Evolutionary conservation across 129 eudicot species (phyloP), one percentile per base, ranked within the genome.

Genomic region (Arctium lappa): DNA sequence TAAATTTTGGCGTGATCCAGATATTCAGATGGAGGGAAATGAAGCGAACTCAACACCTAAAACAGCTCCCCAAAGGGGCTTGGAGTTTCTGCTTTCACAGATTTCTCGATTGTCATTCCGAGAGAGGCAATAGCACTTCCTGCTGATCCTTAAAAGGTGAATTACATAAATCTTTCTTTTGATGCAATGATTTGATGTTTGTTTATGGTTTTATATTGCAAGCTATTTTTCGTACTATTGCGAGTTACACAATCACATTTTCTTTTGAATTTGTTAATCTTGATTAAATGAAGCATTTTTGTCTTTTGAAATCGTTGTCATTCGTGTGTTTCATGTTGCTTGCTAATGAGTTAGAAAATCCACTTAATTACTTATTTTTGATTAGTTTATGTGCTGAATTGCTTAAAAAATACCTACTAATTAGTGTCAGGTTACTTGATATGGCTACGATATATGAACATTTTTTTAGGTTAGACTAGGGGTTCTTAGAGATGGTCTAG

Each of bases 1-100:
- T 32, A 94, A 94, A 39, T 92, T 94, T 75, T 94, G 98, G 98
- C 89, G 96, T n/a, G 98, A 94, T 69, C 74, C 77, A 42, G 91
- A 94, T 74, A 65, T 48, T 62, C 74, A 70, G 60, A 31, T 75
- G 48, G 94, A 91, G 83, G 86, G 22, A 7, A 86, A 85, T 80
- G 90, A 87, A 79, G 36, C 16, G 16, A 79, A 9, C 22, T 32
- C 39, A 15, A 63, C 11, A 8, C 81, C 56, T 29, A 81, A 82
- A 83, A 72, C 71, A 32, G 89, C 82, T 63, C 79, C 78, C 12
- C 79, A 69, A 34, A 40, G 75, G 36, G 76, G 76, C 4, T 68
- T 74, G 60, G 89, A 88, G 4, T 88, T 79, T 48, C 65, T 86
- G 50, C 34, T 87, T 73, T 84, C 90, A 38, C 87, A 84, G 50